Percentiles rank a stretch among this genome's conserved stretches.
phyloP scores from a whole-genome alignment of 2,329 filamentous ascomycete species.

The Dothideomycetidae sp. region DNA sequence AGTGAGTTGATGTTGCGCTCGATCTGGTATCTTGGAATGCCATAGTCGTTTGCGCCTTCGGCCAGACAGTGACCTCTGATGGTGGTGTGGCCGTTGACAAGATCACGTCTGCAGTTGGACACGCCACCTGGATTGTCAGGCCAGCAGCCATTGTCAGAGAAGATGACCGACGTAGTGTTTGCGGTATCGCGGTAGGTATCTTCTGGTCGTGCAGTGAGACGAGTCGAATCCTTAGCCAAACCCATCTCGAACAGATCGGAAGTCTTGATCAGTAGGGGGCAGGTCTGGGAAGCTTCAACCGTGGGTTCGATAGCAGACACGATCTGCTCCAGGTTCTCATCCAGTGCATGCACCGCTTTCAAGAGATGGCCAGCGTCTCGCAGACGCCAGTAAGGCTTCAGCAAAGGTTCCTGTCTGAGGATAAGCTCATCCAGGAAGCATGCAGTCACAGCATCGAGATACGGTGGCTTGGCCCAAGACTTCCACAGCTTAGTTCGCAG shows the following conservation, averaged over 20 bases:
- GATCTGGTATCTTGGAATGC: constrained; percentile 41
- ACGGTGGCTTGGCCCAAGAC: constrained; percentile 11
- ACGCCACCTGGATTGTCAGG: constrained; percentile 41
- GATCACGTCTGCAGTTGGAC: constrained; percentile 40
- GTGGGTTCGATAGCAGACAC: constrained; percentile 13
- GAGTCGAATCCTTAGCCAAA: constrained; percentile 28
- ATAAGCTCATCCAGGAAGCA: constrained; percentile 14
- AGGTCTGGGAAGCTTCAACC: constrained; percentile 12
- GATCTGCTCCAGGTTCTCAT: constrained; percentile 12
- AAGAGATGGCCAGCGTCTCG: constrained; percentile 31
- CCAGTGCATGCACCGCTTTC: constrained; percentile 19
- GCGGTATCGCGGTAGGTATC: constrained; percentile 32
- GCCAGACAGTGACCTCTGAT: constrained; percentile 42
- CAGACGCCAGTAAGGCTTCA: constrained; percentile 33
- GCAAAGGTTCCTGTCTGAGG: constrained; percentile 22
- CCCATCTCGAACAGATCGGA: constrained; percentile 31
- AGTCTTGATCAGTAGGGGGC: constrained; percentile 25
- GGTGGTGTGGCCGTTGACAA: constrained; percentile 39
- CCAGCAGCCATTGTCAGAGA: constrained; percentile 40
- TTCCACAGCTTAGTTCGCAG: constrained; percentile 12
- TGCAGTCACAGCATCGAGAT: constrained; percentile 12
- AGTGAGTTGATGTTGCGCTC: constrained; percentile 42
- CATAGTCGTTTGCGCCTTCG: constrained; percentile 42
- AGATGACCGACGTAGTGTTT: constrained; percentile 37
- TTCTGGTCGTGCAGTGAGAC: constrained; percentile 27